These are phyloP conservation scores for Kwoniella sp. DNA, from an alignment of 768 basidiomycete species.

Conservation along the genomic window DNA sequence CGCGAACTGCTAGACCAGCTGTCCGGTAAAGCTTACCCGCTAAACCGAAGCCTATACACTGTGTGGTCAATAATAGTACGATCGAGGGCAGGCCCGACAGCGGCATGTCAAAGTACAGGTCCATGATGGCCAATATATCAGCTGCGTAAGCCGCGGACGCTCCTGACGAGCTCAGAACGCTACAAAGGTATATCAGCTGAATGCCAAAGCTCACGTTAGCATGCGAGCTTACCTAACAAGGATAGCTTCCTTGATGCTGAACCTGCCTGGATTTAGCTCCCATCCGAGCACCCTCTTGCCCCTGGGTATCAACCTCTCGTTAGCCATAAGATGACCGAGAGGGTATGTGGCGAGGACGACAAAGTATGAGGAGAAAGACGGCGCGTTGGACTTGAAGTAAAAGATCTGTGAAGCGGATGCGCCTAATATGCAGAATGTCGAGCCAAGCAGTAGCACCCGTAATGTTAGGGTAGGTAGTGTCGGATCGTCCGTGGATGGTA, in stretches of 20 bases:
- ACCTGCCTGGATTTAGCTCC: conserved; percentile 47
- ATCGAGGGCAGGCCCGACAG: conserved; percentile 41
- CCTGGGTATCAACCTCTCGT: conserved; percentile 21
- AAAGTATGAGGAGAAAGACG: conserved; percentile 46
- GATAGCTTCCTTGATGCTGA: conserved; percentile 49
- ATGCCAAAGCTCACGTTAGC: neutral
- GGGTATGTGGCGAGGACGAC: conserved; percentile 49
- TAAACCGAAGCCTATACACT: conserved; percentile 50
- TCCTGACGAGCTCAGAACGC: conserved; percentile 45
- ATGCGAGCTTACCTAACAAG: conserved; percentile 39
- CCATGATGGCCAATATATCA: conserved; percentile 50
- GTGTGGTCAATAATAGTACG: conserved; percentile 48
- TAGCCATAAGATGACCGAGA: conserved; percentile 45
- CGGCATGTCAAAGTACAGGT: conserved; percentile 48
- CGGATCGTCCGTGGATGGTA: conserved; percentile 49
- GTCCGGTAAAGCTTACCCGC: conserved; percentile 42
- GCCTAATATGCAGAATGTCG: conserved; percentile 46
- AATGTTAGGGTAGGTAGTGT: conserved; percentile 46
- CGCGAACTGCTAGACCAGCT: neutral
- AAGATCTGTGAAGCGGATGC: conserved; percentile 48
- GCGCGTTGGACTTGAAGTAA: conserved; percentile 50
- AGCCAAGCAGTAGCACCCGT: conserved; percentile 46
- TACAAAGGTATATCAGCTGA: neutral
- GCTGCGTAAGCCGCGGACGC: conserved; percentile 49
- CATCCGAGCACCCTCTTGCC: conserved; percentile 24